Base-by-base conservation (phyloP, 2,329 filamentous ascomycete species). In the Macroventuria anomochaeta region DNA sequence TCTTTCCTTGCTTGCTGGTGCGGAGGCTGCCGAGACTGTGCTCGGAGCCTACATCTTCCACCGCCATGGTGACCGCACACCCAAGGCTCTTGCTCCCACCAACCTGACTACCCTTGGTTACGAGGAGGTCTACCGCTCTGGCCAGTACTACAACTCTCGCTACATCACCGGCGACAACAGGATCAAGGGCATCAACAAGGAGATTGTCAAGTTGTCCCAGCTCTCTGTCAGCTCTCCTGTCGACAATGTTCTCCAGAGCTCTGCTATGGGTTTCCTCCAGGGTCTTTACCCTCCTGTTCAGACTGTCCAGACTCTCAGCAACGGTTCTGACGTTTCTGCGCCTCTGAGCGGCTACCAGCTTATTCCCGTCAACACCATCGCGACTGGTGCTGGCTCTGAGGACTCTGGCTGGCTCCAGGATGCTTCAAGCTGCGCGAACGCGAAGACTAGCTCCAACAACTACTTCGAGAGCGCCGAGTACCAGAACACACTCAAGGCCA, bases 1-100 rank as follows among this genome's bases (percentile, higher is more conserved):
- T 32, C 61, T 74, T 17, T 63, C 64, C 11, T 37, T 71, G 53
- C 60, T 70, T 25, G 55, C 65, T 33, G 63, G 64, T 26, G 59
- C 63, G 33, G 62, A 69, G 21, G 70, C 71, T 23, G 72, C 70
- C 51, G 90, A 96, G 78, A 89, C 87, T 0, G 81, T 95, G 23
- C 81, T 96, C 13, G 92, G 91, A 46, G 86, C 88, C 38, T 95
- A 93, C 75, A 86, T 96, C 75, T 96, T 96, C 80, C 86, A 91
- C 64, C 89, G 93, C 38, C 93, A 97, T 77, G 93, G 93, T 53
- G 93, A 97, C 75, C 86, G 93, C 50, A 93, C 91, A 0, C 78
- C 90, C 59, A 96, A 96, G 78, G 80, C 85, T 15, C 85, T 85
- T 58, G 80, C 86, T 38, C 88, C 89, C 11, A 85, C 90, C 23